phyloP scores from a whole-genome alignment of 2,329 filamentous ascomycete genomes.

The Pyrenophora tritici-repentis region DNA sequence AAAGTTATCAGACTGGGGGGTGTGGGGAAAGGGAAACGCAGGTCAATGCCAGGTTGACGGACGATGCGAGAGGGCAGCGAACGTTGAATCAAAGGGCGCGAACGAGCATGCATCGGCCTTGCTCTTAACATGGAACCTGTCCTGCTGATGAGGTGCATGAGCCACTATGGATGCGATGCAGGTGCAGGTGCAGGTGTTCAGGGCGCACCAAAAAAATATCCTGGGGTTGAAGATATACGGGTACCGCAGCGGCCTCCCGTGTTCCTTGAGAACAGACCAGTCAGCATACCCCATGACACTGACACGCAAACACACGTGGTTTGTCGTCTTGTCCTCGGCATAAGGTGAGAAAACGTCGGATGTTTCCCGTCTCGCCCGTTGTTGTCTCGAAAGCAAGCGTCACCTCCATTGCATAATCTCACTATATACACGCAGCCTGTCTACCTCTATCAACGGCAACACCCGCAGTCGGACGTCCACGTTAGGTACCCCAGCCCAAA shows the following conservation, averaged over 20 bases:
- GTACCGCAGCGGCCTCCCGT: neutral
- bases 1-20: constrained; percentile 14
- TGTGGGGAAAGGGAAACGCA: constrained; percentile 3
- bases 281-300: neutral
- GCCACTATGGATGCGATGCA: constrained; percentile 1
- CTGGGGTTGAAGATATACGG: constrained; percentile 6
- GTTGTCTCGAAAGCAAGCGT: neutral
- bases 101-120: too few species aligned
- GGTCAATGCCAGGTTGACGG: constrained; percentile 8
- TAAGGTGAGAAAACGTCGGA: too few species aligned
- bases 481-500: neutral
- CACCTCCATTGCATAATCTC: neutral
- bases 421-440: neutral
- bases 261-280: neutral
- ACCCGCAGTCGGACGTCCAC: neutral
- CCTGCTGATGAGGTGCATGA: constrained; percentile 10
- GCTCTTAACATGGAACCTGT: constrained; percentile 1
- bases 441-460: neutral
- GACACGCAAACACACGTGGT: too few species aligned
- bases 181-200: constrained; percentile 6
- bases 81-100: too few species aligned
- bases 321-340: too few species aligned
- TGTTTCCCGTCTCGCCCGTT: too few species aligned
- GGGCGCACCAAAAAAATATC: neutral
- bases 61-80: neutral